Evolutionary conservation across 495 filamentous ascomycete species (phyloP).

Genomic region (Aeminium ludgeri): DNA sequence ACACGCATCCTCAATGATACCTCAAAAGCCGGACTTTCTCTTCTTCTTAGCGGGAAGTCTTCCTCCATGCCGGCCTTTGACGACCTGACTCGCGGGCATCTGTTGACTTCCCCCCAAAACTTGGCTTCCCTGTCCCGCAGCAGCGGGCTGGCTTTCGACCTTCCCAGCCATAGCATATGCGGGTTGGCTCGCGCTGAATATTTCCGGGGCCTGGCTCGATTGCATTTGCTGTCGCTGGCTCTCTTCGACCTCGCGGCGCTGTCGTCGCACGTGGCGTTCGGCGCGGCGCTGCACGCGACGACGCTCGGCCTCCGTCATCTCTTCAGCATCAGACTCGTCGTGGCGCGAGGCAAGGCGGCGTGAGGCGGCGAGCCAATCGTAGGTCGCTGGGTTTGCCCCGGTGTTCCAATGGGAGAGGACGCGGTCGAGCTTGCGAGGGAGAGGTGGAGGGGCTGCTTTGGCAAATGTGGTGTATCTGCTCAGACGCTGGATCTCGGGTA

Average conservation of each 20-base stretch:
- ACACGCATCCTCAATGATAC: not conserved
- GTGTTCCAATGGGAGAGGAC: slow-evolving; percentile 13
- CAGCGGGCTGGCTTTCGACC: slow-evolving; percentile 4
- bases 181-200: slow-evolving; percentile 9
- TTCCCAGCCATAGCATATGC: not conserved
- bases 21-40: slow-evolving; percentile 21
- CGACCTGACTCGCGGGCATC: slow-evolving; percentile 20
- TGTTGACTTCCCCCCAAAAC: not conserved
- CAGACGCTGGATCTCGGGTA: slow-evolving; percentile 6
- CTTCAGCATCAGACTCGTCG: slow-evolving; percentile 4
- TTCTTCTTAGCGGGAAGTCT: slow-evolving; percentile 20
- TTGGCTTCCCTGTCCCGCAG: slow-evolving; percentile 1
- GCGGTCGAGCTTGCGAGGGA: slow-evolving; percentile 4
- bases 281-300: slow-evolving; percentile 2
- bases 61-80: slow-evolving; percentile 21
- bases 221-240: slow-evolving; percentile 4
- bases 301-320: slow-evolving; percentile 12
- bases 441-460: slow-evolving; percentile 1
- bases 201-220: slow-evolving; percentile 9
- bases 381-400: slow-evolving; percentile 12
- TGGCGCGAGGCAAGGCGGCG: slow-evolving; percentile 1
- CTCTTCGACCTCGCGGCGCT: slow-evolving; percentile 11
- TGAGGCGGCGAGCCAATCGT: slow-evolving; percentile 12
- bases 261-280: slow-evolving; percentile 5
- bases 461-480: slow-evolving; percentile 12